Conservation (phyloP, 2,329 filamentous ascomycete species). For the Aspergillus fumigatiaffinis region DNA sequence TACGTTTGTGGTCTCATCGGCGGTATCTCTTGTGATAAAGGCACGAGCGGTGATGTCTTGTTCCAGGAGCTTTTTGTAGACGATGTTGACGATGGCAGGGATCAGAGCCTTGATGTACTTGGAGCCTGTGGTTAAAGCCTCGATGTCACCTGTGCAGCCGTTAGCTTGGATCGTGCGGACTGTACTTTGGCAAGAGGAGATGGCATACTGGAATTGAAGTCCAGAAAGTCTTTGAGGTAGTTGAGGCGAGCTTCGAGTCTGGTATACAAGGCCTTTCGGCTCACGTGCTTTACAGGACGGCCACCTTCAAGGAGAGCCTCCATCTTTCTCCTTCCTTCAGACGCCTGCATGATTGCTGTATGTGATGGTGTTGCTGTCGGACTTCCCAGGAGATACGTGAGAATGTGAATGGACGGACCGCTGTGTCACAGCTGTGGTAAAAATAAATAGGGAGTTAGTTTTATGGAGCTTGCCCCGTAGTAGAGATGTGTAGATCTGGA, state of each 20-base stretch:
- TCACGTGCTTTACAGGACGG: slow-evolving; percentile 54
- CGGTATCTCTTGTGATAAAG: slow-evolving; percentile 59
- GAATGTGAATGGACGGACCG: neutral
- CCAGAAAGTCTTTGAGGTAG: slow-evolving; percentile 72
- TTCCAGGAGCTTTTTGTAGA: slow-evolving; percentile 75
- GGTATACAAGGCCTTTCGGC: slow-evolving; percentile 68
- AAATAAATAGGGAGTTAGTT: neutral
- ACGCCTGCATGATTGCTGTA: neutral
- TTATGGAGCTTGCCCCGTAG: neutral
- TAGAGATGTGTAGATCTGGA: neutral
- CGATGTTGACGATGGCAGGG: slow-evolving; percentile 76
- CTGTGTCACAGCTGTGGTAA: neutral
- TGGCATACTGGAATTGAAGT: slow-evolving; percentile 64
- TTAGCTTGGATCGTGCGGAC: neutral
- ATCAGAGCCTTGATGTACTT: slow-evolving; percentile 81
- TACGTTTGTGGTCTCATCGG: slow-evolving; percentile 60
- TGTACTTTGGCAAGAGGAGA: neutral
- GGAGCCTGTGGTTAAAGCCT: slow-evolving; percentile 63
- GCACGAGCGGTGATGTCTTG: slow-evolving; percentile 79
- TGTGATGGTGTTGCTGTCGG: neutral
- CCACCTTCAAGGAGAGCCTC: slow-evolving; percentile 13
- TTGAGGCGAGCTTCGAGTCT: slow-evolving; percentile 65
- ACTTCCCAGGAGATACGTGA: neutral
- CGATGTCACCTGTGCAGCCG: slow-evolving; percentile 59
- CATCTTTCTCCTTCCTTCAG: slow-evolving; percentile 4